Percentiles rank a stretch among this genome's conserved stretches.
Evolutionary conservation across 208 protist genomes (phyloP).

Genomic region (Leishmania braziliensis): DNA sequence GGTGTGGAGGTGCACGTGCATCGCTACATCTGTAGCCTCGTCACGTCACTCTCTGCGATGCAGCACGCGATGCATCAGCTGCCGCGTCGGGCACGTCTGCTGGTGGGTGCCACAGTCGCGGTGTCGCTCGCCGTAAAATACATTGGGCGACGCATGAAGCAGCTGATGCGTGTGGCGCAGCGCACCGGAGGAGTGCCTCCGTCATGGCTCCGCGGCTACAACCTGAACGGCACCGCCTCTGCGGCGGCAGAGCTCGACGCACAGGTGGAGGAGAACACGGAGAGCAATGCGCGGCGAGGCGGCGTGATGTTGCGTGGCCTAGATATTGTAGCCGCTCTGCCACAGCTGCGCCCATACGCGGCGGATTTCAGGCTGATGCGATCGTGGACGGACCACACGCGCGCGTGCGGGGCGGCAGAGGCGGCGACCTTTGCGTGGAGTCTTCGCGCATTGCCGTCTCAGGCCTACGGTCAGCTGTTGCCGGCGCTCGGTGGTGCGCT

Average conservation of each 20-base stretch:
- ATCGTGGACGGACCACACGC: conserved; percentile 62
- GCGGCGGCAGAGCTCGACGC: conserved; percentile 39
- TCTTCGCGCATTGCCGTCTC: conserved; percentile 11
- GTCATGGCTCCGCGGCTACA: conserved; percentile 31
- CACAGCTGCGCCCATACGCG: conserved; percentile 72
- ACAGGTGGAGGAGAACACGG: conserved; percentile 64
- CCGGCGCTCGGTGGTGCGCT: conserved; percentile 34
- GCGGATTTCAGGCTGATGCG: conserved; percentile 63
- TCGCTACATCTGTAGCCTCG: conserved; percentile 39
- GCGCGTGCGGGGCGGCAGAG: conserved; percentile 20
- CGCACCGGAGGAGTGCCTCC: conserved; percentile 21
- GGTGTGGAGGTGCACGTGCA: conserved; percentile 83
- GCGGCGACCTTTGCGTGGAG: conserved; percentile 15
- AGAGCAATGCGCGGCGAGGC: conserved; percentile 42
- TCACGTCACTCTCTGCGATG: conserved; percentile 34
- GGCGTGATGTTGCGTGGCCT: conserved; percentile 71
- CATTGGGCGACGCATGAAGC: conserved; percentile 23
- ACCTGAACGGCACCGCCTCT: conserved; percentile 15
- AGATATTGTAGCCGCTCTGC: conserved; percentile 69
- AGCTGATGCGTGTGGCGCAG: conserved; percentile 31
- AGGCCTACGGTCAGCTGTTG: conserved; percentile 38
- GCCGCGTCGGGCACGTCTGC: conserved; percentile 24
- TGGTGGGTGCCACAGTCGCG: conserved; percentile 31
- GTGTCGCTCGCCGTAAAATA: conserved; percentile 28
- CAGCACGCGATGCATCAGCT: conserved; percentile 34